Evolutionary conservation across 805 yeast species (phyloP), one percentile per base, ranked within the genome.

Genomic region (Candida multigemmis): DNA sequence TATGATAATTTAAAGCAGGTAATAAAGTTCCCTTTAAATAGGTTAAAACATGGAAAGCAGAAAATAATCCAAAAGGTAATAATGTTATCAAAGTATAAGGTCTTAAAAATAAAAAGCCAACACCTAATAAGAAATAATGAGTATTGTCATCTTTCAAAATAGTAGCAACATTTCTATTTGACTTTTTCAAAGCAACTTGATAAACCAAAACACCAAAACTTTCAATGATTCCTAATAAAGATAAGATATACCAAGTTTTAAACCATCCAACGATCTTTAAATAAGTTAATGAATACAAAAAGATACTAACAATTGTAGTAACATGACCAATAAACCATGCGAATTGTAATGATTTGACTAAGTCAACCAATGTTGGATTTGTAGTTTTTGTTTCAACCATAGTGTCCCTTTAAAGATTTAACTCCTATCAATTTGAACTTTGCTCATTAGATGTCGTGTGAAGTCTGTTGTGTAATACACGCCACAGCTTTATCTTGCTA

Each of bases 1-100:
- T 35, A 20, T 29, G 43, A 30, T 68, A 66, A 14, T 74, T 53
- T 22, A 52, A 44, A 5, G 71, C 60, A 21, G 96, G 94, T 27
- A 87, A 60, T 30, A 89, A 38, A 37, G 65, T 68, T 22, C 74
- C 65, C 40, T 79, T 73, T 29, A 69, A 37, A 58, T 83, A 89
- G 12, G 79, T 76, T 44, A 86, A 60, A 7, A 74, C 75, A 50
- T 87, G 96, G 72, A 89, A 86, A 12, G 76, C 47, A 6, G 96
- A 78, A 52, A 80, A 87, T 31, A 82, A 59, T 24, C 73, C 60
- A 46, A 81, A 85, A 30, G 96, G 94, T 14, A 77, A 49, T 36
- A 79, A 56, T 2, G 94, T 68, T 30, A 82, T 47, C 18, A 71
- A 52, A 36, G 71, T 69, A 33, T 67, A 71, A 24, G 78, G 74